phyloP scores from a whole-genome alignment of 2,329 filamentous ascomycete species.

The Parascedosporium putredinis region DNA sequence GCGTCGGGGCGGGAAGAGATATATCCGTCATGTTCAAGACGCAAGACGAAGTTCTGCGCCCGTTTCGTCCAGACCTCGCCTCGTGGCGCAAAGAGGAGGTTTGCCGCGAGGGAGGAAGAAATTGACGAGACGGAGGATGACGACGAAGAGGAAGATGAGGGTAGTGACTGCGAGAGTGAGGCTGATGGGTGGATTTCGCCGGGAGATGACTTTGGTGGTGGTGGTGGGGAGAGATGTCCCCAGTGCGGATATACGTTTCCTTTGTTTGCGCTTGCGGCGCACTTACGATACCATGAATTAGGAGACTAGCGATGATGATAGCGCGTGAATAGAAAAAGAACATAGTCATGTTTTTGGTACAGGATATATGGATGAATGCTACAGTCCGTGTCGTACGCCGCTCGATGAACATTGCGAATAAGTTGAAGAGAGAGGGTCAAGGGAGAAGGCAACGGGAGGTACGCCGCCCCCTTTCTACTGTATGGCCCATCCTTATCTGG shows the following conservation, averaged over 20 bases:
- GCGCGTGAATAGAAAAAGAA: background rate
- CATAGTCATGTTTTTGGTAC: background rate
- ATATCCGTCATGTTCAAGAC: constrained; percentile 74
- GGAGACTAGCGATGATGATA: constrained; percentile 15
- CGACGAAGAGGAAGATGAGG: constrained; percentile 18
- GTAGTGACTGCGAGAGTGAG: constrained; percentile 13
- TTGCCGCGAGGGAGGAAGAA: constrained; percentile 19
- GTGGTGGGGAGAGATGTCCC: constrained; percentile 28
- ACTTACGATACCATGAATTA: constrained; percentile 39
- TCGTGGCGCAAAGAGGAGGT: constrained; percentile 14
- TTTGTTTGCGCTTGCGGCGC: constrained; percentile 46
- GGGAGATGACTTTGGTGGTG: constrained; percentile 12
- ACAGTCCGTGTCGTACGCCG: background rate
- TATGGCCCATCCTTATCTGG: background rate
- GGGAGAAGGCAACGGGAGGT: background rate
- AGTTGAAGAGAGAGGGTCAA: too few species aligned
- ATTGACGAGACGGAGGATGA: constrained; percentile 15
- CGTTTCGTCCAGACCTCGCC: constrained; percentile 39
- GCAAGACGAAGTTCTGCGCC: constrained; percentile 58
- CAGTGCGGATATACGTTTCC: constrained; percentile 45
- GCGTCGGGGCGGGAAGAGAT: constrained; percentile 54
- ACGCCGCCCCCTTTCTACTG: background rate
- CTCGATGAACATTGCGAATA: background rate
- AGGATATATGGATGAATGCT: background rate
- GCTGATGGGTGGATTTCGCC: background rate